Evolutionary conservation across 2,329 filamentous ascomycete species (phyloP).

Genomic region (Fusarium praegraminearum): DNA sequence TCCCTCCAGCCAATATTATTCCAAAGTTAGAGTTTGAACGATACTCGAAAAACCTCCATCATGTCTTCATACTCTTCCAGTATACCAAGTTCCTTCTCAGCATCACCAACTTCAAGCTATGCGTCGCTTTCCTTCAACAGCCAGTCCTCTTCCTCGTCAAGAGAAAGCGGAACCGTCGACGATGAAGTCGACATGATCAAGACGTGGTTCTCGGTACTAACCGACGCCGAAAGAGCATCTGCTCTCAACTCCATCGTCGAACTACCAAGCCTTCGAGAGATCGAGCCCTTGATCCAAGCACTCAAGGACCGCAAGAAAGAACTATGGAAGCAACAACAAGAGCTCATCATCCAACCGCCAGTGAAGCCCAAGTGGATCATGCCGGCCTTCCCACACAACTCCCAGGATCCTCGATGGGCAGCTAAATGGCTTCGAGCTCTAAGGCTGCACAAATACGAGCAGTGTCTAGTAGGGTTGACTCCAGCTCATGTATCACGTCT

Average conservation of each 20-base stretch:
- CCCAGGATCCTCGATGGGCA: slow-evolving; percentile 44
- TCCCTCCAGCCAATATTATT: background rate
- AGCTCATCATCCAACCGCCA: slow-evolving; percentile 42
- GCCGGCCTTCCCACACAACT: slow-evolving; percentile 41
- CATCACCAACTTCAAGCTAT: slow-evolving; percentile 42
- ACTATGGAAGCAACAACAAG: slow-evolving; percentile 43
- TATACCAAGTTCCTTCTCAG: slow-evolving; percentile 34
- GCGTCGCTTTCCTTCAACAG: slow-evolving; percentile 34
- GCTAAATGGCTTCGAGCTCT: slow-evolving; percentile 46
- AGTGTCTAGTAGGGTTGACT: slow-evolving; percentile 41
- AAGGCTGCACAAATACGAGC: slow-evolving; percentile 46
- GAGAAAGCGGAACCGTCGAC: slow-evolving; percentile 33
- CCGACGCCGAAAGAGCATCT: slow-evolving; percentile 38
- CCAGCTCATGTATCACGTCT: slow-evolving; percentile 38
- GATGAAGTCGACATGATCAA: slow-evolving; percentile 44
- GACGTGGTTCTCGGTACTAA: slow-evolving; percentile 45
- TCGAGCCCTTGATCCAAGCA: slow-evolving; percentile 45
- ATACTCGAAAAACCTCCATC: slow-evolving; percentile 12
- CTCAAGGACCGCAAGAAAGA: slow-evolving; percentile 46
- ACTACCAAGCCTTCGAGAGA: slow-evolving; percentile 44
- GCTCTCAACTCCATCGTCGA: slow-evolving; percentile 44
- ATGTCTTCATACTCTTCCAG: slow-evolving; percentile 43
- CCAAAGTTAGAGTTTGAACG: background rate
- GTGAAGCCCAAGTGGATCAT: slow-evolving; percentile 44
- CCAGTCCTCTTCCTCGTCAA: slow-evolving; percentile 1